phyloP scores from a whole-genome alignment of 352 stramenopile genomes.

The Globisporangium radiosum region DNA sequence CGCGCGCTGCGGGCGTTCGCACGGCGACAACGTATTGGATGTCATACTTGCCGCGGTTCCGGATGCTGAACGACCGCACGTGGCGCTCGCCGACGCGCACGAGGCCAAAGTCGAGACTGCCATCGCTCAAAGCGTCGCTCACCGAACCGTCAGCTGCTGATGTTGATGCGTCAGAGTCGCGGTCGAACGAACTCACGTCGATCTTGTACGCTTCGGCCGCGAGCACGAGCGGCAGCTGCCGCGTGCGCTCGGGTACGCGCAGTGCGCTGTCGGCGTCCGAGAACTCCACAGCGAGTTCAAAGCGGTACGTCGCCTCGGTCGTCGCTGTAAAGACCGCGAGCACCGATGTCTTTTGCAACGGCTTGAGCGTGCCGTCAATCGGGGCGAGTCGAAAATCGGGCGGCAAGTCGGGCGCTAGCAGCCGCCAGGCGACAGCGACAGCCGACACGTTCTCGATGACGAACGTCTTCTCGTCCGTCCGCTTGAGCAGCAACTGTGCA shows the following conservation, averaged over 20 bases:
- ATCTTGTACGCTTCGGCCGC: slow-evolving; percentile 90
- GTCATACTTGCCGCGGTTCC: slow-evolving; percentile 92
- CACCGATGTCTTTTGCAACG: slow-evolving; percentile 56
- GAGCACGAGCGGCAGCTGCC: slow-evolving; percentile 27
- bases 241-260: slow-evolving; percentile 29
- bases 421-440: slow-evolving; percentile 70
- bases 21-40: slow-evolving; percentile 84
- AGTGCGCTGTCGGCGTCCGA: slow-evolving; percentile 74
- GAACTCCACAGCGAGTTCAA: slow-evolving; percentile 67
- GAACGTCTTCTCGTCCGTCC: slow-evolving; percentile 84
- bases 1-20: slow-evolving; percentile 29
- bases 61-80: slow-evolving; percentile 75
- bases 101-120: slow-evolving; percentile 88
- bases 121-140: slow-evolving; percentile 23
- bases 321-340: slow-evolving; percentile 65
- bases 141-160: slow-evolving; percentile 4
- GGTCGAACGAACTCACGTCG: slow-evolving; percentile 83
- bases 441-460: slow-evolving; percentile 78
- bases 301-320: slow-evolving; percentile 59
- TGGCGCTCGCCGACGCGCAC: slow-evolving; percentile 88
- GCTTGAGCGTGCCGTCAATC: slow-evolving; percentile 59
- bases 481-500: slow-evolving; percentile 86
- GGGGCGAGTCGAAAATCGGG: slow-evolving; percentile 72
- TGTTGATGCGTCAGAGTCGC: slow-evolving; percentile 10
- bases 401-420: slow-evolving; percentile 29